Base-by-base conservation (phyloP, 129 eudicot species). In the Tanacetum coccineum region DNA sequence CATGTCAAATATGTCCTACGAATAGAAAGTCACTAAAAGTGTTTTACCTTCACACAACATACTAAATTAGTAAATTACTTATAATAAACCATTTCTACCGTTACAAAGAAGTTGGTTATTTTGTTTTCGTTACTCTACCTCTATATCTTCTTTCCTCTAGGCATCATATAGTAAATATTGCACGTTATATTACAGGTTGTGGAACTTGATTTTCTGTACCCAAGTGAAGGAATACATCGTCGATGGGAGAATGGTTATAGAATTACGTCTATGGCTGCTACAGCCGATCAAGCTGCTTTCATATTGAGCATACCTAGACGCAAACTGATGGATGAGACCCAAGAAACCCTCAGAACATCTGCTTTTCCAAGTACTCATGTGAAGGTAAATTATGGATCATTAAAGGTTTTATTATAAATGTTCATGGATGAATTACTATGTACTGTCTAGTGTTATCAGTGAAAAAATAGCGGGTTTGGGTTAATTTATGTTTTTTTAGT, bases 281-380 rank as follows among this genome's bases (percentile, higher is more conserved):
- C 99, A 26, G 66, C 96, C 9, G 99, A 93, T 77, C 99, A 93
- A 71, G 89, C 99, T 0, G 96, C 96, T 47, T 86, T 93, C 78
- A 87, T 93, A 64, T 73, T 93, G 48, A 93, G 99, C 55, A 85
- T 86, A 44, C 99, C 92, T 6, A 86, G 86, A 61, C 95, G 96
- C 49, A 93, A 93, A 76, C 73, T 86, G 78, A 64, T 84, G 78
- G 96, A 93, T 13, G 99, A 93, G 78, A 93, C 98, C 54, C 98
- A 93, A 80, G 98, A 93, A 80, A 93, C 98, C 55, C 70, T 93
- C 36, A 76, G 98, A 19, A 93, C 98, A 12, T 93, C 98, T 61
- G 89, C 98, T 28, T 93, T 93, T 58, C 98, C 98, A 26, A 93
- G 98, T 76, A 86, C 92, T 59, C 96, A 93, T 86, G 96, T 93